Conservation (phyloP, 257 asterid species). For the Nicotiana tomentosiformis region DNA sequence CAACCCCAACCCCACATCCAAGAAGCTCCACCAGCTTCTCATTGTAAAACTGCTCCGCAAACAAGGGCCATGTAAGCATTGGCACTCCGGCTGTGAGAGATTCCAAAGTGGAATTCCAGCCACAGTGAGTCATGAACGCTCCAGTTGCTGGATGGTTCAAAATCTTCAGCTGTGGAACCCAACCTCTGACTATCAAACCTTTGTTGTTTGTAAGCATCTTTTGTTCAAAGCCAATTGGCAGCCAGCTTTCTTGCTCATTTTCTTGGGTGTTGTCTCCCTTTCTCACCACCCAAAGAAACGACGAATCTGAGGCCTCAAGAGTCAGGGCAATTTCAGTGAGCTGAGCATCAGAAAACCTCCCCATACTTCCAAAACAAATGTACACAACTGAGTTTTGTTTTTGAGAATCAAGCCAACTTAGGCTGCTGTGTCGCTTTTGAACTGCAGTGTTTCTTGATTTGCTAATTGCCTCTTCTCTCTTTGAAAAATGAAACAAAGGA, state of each 20-base stretch:
- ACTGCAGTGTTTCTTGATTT: not conserved
- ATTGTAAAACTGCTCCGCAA: conserved; percentile 25
- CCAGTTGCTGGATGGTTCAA: conserved; percentile 19
- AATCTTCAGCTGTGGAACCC: conserved; percentile 26
- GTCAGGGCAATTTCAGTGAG: conserved; percentile 17
- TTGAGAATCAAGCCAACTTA: conserved; percentile 19
- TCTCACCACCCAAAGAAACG: conserved; percentile 20
- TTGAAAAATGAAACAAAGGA: conserved; percentile 24
- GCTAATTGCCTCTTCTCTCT: not conserved
- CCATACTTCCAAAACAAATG: conserved; percentile 23
- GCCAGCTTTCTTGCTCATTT: conserved; percentile 2
- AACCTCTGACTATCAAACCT: conserved; percentile 22
- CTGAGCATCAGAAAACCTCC: conserved; percentile 15
- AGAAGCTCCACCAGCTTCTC: conserved; percentile 19
- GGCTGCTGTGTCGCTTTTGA: not conserved
- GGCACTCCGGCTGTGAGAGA: conserved; percentile 24
- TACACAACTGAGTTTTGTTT: conserved; percentile 8
- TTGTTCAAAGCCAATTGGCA: conserved; percentile 21
- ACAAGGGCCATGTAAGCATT: conserved; percentile 31
- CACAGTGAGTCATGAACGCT: conserved; percentile 31
- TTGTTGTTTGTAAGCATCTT: not conserved
- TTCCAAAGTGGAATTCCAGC: conserved; percentile 30
- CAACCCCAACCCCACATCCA: conserved; percentile 13
- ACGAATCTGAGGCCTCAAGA: conserved; percentile 13
- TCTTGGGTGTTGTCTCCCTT: not conserved